Percentiles rank a stretch among this genome's conserved stretches.
Conservation (phyloP, 169 alveolate species). For the Plasmodium gaboni region DNA sequence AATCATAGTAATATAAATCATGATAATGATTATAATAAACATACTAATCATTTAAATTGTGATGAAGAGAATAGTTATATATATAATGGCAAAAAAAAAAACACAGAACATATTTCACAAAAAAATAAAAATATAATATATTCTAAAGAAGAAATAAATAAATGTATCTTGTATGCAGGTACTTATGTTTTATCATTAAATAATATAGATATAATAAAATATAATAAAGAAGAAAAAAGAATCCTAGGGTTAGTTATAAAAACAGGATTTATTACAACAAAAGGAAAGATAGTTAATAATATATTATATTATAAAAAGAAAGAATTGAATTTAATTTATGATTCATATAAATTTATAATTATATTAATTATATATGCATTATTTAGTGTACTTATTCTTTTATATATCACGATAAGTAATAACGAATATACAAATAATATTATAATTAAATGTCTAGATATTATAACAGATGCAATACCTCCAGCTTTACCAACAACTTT, state of each 20-base stretch:
- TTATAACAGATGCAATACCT: constrained; percentile 87
- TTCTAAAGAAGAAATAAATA: constrained; percentile 31
- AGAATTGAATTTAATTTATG: constrained; percentile 79
- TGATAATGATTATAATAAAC: too few relatives aligned
- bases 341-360: constrained; percentile 83
- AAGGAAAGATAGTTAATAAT: constrained; percentile 89
- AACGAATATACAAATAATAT: constrained; percentile 41
- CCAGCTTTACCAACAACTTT: constrained; percentile 94
- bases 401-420: background rate
- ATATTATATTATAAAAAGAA: constrained; percentile 86
- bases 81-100: too few relatives aligned
- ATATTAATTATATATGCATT: constrained; percentile 87
- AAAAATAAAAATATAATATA: too few relatives aligned
- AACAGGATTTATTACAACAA: constrained; percentile 87
- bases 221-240: background rate
- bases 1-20: too few relatives aligned
- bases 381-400: constrained; percentile 74
- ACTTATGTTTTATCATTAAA: constrained; percentile 75
- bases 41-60: too few relatives aligned
- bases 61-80: too few relatives aligned
- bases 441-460: constrained; percentile 27
- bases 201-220: background rate
- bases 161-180: constrained; percentile 81
- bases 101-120: too few relatives aligned
- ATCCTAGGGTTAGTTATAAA: constrained; percentile 54